Percentiles rank a stretch among this genome's conserved stretches.
These are phyloP conservation scores for Carex sylvatica DNA, from an alignment of 202 grass and related monocot species.

Conservation along the genomic window DNA sequence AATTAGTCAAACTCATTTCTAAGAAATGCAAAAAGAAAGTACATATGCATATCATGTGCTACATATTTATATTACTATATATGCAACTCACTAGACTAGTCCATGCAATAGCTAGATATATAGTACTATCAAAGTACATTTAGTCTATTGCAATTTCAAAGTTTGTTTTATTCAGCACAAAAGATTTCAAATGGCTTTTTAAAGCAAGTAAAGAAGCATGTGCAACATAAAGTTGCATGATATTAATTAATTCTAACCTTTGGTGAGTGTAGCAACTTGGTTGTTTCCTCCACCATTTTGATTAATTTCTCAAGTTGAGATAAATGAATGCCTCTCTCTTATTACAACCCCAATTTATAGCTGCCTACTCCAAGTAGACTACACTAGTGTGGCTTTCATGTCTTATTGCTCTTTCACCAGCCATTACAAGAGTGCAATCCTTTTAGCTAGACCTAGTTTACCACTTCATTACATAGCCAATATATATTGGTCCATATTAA, in stretches of 20 bases:
- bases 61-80: background rate
- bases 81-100: background rate
- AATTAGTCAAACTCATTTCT: no score
- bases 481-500: background rate
- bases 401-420: slow-evolving; percentile 24
- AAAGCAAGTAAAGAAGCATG: slow-evolving; percentile 12
- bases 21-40: background rate
- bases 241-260: slow-evolving; percentile 27
- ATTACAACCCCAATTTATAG: slow-evolving; percentile 24
- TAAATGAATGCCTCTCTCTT: background rate
- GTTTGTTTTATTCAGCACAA: slow-evolving; percentile 13
- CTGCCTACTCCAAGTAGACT: background rate
- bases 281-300: slow-evolving; percentile 26
- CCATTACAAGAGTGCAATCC: slow-evolving; percentile 11
- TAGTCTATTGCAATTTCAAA: background rate
- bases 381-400: slow-evolving; percentile 26
- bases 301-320: slow-evolving; percentile 3
- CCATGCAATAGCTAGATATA: background rate
- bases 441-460: slow-evolving; percentile 21
- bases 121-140: slow-evolving; percentile 8
- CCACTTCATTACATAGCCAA: background rate
- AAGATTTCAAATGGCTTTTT: background rate
- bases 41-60: background rate
- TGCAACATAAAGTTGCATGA: slow-evolving; percentile 16
- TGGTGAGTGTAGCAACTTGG: slow-evolving; percentile 24